A percentile compares a stretch with the other conserved stretches of the same genome.
Evolutionary conservation across 2,329 filamentous ascomycete genomes (phyloP).

Genomic region (Xylaria multiplex): DNA sequence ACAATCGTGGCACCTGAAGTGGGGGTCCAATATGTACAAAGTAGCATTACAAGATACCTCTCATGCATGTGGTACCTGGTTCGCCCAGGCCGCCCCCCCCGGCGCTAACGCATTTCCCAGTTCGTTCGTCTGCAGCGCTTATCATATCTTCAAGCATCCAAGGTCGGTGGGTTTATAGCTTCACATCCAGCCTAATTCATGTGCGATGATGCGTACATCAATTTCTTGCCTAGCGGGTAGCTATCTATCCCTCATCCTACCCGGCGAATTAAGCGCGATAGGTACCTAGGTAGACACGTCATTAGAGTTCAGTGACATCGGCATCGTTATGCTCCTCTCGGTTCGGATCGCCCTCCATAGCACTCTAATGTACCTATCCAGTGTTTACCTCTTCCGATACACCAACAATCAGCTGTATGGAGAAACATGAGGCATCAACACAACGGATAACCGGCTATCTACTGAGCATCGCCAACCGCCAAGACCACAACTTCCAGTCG

Average conservation of each 20-base stretch:
- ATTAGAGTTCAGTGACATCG: neutral
- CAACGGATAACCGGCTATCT: neutral
- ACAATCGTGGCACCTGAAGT: conserved; percentile 12
- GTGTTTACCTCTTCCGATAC: neutral
- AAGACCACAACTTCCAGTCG: conserved; percentile 16
- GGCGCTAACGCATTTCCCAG: conserved; percentile 7
- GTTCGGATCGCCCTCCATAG: neutral
- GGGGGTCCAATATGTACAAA: neutral
- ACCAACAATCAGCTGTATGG: neutral
- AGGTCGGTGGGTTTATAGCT: neutral
- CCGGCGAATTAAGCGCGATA: neutral
- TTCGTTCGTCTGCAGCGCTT: conserved; percentile 5
- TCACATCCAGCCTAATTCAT: neutral
- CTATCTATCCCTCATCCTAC: neutral
- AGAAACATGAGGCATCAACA: conserved; percentile 6
- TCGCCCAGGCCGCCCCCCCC: neutral
- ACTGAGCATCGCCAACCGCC: neutral
- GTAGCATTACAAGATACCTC: too few species aligned
- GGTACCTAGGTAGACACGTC: conserved; percentile 1
- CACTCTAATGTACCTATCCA: neutral
- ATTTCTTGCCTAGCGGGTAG: neutral
- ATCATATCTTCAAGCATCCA: conserved; percentile 6
- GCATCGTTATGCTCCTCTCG: too few species aligned
- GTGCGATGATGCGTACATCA: conserved; percentile 10
- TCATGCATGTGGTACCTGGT: conserved; percentile 23